phyloP scores from a whole-genome alignment of 2,329 filamentous ascomycete species.

The Aulographum hederae region DNA sequence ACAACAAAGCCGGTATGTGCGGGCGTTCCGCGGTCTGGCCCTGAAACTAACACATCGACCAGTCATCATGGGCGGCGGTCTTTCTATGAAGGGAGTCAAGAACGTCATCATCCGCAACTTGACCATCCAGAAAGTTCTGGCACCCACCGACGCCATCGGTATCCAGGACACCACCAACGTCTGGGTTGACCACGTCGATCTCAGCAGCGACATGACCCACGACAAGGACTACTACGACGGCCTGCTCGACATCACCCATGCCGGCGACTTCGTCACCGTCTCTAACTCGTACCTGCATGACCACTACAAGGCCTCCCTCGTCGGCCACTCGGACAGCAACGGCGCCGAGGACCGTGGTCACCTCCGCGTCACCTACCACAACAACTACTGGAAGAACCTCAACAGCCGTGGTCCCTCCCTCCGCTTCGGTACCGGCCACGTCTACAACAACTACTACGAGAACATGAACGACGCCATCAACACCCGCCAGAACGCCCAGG shows the following conservation, averaged over 20 bases:
- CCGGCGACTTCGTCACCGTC: conserved; percentile 41
- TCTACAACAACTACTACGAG: conserved; percentile 35
- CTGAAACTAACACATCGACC: no score
- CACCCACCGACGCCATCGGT: conserved; percentile 30
- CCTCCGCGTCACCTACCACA: conserved; percentile 44
- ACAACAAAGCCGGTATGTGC: no score
- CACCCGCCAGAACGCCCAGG: conserved; percentile 22
- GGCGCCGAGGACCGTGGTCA: conserved; percentile 39
- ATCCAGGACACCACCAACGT: conserved; percentile 30
- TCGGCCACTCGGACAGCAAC: conserved; percentile 44
- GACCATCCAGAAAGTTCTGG: conserved; percentile 30
- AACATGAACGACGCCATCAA: conserved; percentile 20
- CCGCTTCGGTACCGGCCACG: conserved; percentile 48
- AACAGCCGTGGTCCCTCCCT: conserved; percentile 44
- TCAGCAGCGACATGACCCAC: conserved; percentile 38
- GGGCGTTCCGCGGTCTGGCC: no score
- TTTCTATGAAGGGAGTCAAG: conserved; percentile 27
- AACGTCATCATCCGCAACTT: conserved; percentile 42
- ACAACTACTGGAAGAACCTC: conserved; percentile 48
- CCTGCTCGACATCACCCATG: conserved; percentile 46
- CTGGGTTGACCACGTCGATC: conserved; percentile 52
- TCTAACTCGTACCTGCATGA: conserved; percentile 34
- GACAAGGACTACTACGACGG: conserved; percentile 57
- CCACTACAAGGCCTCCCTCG: conserved; percentile 43
- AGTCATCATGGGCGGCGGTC: conserved; percentile 26